Conservation (phyloP, 2,329 filamentous ascomycete species). For the Scopulariopsis brevicaulis region DNA sequence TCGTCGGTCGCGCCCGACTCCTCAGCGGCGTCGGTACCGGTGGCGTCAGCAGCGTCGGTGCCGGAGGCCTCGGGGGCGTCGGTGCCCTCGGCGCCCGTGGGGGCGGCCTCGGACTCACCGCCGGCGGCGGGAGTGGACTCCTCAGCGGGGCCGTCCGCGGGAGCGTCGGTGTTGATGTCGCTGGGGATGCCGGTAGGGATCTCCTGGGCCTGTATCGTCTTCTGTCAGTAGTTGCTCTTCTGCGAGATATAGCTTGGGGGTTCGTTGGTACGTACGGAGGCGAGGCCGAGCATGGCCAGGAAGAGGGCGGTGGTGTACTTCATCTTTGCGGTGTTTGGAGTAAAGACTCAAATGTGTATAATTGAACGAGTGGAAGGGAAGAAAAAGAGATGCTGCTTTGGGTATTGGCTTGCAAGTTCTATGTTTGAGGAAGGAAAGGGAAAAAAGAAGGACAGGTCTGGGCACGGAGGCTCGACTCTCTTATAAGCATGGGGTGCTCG, state of each 20-base stretch:
- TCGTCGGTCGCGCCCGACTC: neutral
- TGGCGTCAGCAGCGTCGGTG: neutral
- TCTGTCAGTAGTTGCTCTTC: neutral
- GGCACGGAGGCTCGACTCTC: neutral
- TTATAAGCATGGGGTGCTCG: neutral
- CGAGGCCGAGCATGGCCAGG: conserved; percentile 18
- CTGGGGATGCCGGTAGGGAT: neutral
- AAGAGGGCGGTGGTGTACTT: conserved; percentile 22
- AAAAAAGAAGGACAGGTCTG: neutral
- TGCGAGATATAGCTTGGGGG: neutral
- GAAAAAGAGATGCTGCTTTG: neutral
- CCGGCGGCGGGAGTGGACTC: neutral
- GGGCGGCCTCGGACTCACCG: neutral
- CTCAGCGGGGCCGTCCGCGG: neutral
- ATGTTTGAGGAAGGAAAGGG: neutral
- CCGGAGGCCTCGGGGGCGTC: neutral
- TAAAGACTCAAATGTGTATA: neutral
- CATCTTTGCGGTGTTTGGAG: conserved; percentile 15
- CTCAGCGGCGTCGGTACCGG: neutral
- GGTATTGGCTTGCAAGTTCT: neutral
- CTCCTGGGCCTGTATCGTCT: conserved; percentile 2
- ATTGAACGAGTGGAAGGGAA: neutral
- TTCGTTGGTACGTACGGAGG: conserved; percentile 13
- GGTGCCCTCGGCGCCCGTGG: neutral
- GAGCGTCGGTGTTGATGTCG: neutral